Evolutionary conservation across 441 rosid genomes (phyloP), one percentile per base, ranked within the genome.

Genomic region (Adansonia gregorii): DNA sequence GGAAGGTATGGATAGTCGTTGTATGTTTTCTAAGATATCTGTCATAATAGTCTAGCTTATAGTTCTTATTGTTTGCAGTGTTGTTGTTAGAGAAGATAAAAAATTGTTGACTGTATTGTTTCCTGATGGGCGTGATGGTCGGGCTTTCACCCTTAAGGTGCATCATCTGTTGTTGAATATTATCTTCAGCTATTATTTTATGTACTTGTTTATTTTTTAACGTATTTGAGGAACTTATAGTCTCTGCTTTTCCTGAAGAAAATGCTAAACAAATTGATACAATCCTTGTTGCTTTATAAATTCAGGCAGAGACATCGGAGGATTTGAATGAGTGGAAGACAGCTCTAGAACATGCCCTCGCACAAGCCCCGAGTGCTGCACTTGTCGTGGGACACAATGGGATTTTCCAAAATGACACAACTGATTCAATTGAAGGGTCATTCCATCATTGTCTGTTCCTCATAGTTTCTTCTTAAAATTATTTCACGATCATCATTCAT

Each of bases 71-170:
- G 24, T 58, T 86, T 89, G 83, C 93, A 96, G 98, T 68, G 98
- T 96, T 78, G 98, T 94, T 83, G 98, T 94, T 49, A 88, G 98
- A 88, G 98, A 93, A 86, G 98, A 96, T 82, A 96, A 96, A 79
- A 96, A 93, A 75, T 84, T 96, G 78, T 80, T 96, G 83, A 96
- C 99, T 67, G 99, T 96, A 59, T 85, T 96, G 76, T 94, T 96
- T 85, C 99, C 99, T 75, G 98, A 96, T 87, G 99, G 99, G 79
- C 96, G 98, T 76, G 99, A 94, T 87, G 98, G 99, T 52, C 91
- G 99, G 86, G 99, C 98, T 72, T 94, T 96, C 85, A 96, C 98
- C 51, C 97, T 96, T 81, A 96, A 96, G 99, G 99, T 94, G 87
- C 81, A 81, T 82, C 70, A 67, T 72, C 70, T 66, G 46, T 77